Percentiles rank a stretch among this genome's conserved stretches.
Evolutionary conservation across 2,329 filamentous ascomycete genomes (phyloP).

Genomic region (Botrytis fabae): DNA sequence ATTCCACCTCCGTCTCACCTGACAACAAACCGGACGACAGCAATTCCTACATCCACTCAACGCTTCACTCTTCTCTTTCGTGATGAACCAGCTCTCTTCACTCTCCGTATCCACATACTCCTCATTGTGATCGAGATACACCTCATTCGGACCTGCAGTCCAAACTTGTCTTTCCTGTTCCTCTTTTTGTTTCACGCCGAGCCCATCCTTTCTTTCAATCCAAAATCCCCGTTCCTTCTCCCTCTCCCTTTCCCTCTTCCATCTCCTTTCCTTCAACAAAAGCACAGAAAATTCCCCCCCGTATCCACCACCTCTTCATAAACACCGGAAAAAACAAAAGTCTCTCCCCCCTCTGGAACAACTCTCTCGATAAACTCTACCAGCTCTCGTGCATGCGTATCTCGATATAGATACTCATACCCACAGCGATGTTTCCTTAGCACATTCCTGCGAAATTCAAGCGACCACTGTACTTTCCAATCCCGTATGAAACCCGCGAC

Average conservation of each 20-base stretch:
- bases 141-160: background rate
- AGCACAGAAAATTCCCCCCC: background rate
- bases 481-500: background rate
- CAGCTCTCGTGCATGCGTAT: background rate
- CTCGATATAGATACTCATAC: background rate
- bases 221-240: background rate
- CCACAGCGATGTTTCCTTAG: background rate
- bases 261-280: background rate
- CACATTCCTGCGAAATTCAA: background rate
- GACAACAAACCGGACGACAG: background rate
- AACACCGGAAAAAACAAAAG: background rate
- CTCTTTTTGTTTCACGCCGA: background rate
- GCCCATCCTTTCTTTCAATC: background rate
- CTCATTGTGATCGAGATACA: background rate
- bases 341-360: background rate
- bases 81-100: background rate
- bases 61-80: background rate
- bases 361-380: background rate
- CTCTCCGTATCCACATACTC: background rate
- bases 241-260: background rate
- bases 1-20: background rate
- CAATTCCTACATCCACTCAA: background rate
- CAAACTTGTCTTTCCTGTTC: background rate
- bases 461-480: background rate
- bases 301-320: background rate